Evolutionary conservation across 768 basidiomycete species (phyloP).

Genomic region (Boletus subparvulus): DNA sequence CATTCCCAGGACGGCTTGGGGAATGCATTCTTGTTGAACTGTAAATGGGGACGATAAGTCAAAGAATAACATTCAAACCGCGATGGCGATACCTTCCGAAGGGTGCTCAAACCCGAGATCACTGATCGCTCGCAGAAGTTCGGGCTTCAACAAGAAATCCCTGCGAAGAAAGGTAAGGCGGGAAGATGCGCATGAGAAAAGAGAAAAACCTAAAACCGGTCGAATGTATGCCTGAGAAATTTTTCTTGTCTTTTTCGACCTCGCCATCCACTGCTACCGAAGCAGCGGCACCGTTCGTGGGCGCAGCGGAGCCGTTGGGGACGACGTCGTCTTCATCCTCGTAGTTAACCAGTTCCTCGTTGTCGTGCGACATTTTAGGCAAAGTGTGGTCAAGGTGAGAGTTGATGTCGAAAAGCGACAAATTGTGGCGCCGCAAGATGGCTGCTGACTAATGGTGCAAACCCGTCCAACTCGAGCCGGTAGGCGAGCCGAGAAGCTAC

Average conservation of each 20-base stretch:
- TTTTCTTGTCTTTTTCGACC: constrained; percentile 88
- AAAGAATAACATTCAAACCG: background rate
- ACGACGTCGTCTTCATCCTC: constrained; percentile 86
- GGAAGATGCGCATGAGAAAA: constrained; percentile 2
- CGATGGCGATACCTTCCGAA: constrained; percentile 75
- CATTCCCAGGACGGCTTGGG: constrained; percentile 98
- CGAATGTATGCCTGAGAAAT: constrained; percentile 99
- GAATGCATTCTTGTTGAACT: constrained; percentile 99
- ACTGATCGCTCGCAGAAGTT: constrained; percentile 94
- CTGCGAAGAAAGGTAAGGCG: constrained; percentile 41
- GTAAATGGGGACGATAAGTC: background rate
- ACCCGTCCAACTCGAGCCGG: too few species aligned
- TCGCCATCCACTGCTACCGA: constrained; percentile 47
- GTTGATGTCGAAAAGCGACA: too few species aligned
- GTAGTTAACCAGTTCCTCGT: constrained; percentile 93
- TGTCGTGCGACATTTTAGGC: constrained; percentile 86
- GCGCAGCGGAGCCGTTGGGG: constrained; percentile 52
- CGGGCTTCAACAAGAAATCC: constrained; percentile 97
- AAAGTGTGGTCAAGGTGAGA: too few species aligned
- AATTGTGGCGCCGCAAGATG: too few species aligned
- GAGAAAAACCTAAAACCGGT: constrained; percentile 82
- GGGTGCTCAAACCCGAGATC: constrained; percentile 99
- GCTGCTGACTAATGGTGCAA: too few species aligned
- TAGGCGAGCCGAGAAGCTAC: too few species aligned
- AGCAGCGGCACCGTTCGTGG: constrained; percentile 49